Percentiles rank a stretch among this genome's conserved stretches.
Evolutionary conservation across 768 basidiomycete genomes (phyloP).

Genomic region (Lanmaoa rubissima): DNA sequence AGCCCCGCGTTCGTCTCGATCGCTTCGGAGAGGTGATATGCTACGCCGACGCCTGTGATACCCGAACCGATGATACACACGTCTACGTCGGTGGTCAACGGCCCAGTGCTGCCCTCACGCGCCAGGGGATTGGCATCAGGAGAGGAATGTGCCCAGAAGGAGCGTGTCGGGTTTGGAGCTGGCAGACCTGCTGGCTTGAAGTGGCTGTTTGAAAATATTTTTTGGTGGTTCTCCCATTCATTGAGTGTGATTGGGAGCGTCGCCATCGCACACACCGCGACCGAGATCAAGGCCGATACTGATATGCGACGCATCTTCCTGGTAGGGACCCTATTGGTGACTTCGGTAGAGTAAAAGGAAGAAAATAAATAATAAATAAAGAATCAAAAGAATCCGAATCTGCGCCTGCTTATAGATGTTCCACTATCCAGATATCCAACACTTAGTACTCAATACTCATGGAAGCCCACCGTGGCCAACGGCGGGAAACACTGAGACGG

Average conservation of each 20-base stretch:
- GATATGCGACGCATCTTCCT: background rate
- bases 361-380: background rate
- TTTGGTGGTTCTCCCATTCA: constrained; percentile 2
- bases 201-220: constrained; percentile 1
- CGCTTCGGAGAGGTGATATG: constrained; percentile 62
- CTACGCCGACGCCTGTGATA: constrained; percentile 71
- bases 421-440: background rate
- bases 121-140: constrained; percentile 67
- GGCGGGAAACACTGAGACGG: no score
- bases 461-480: no score
- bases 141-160: constrained; percentile 65
- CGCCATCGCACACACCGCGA: constrained; percentile 9
- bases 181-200: constrained; percentile 41
- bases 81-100: constrained; percentile 59
- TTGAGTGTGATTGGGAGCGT: background rate
- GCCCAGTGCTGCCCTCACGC: constrained; percentile 59
- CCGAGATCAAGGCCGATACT: background rate
- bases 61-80: constrained; percentile 80
- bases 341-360: background rate
- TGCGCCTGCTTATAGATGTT: constrained; percentile 4
- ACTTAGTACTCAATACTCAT: background rate
- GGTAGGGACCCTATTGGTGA: no score
- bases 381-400: background rate
- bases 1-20: background rate
- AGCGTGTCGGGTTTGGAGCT: constrained; percentile 59